A percentile compares a stretch with the other conserved stretches of the same genome.
Conservation (phyloP, 306 rosid species). For the Quercus glauca region DNA sequence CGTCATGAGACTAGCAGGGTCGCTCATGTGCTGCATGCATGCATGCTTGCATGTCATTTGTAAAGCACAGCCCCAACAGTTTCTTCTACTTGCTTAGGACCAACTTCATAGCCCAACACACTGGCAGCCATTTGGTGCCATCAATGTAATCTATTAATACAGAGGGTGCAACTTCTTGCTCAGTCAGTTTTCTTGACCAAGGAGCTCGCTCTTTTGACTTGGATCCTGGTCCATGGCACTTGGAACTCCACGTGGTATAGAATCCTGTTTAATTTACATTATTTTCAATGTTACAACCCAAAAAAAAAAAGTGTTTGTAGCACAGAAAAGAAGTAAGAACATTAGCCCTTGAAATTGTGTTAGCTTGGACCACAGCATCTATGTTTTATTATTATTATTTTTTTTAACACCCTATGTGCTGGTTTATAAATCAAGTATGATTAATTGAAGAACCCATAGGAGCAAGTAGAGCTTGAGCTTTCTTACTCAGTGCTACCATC, state of each 20-base stretch:
- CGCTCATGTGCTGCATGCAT: too few species aligned
- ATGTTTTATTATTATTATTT: too few species aligned
- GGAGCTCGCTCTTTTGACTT: conserved; percentile 28
- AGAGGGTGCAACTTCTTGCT: conserved; percentile 45
- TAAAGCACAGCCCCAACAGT: not conserved
- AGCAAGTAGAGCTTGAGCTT: not conserved
- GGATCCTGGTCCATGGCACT: conserved; percentile 66
- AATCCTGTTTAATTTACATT: conserved; percentile 34
- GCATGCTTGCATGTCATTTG: not conserved
- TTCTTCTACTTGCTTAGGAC: not conserved
- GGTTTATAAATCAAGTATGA: too few species aligned
- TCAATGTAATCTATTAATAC: conserved; percentile 52
- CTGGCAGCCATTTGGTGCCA: conserved; percentile 74
- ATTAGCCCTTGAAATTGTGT: too few species aligned
- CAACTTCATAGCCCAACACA: conserved; percentile 34
- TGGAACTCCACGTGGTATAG: conserved; percentile 60
- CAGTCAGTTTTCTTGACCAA: conserved; percentile 56
- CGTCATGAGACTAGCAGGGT: not conserved
- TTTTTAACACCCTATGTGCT: too few species aligned
- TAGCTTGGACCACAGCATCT: too few species aligned
- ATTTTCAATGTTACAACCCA: not conserved
- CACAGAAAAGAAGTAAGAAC: too few species aligned
- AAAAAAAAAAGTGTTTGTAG: not conserved
- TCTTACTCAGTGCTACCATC: conserved; percentile 62
- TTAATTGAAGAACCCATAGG: not conserved